These are phyloP conservation scores for Talaromyces trachyspermus DNA, from an alignment of 495 filamentous ascomycete genomes.

Conservation along the genomic window DNA sequence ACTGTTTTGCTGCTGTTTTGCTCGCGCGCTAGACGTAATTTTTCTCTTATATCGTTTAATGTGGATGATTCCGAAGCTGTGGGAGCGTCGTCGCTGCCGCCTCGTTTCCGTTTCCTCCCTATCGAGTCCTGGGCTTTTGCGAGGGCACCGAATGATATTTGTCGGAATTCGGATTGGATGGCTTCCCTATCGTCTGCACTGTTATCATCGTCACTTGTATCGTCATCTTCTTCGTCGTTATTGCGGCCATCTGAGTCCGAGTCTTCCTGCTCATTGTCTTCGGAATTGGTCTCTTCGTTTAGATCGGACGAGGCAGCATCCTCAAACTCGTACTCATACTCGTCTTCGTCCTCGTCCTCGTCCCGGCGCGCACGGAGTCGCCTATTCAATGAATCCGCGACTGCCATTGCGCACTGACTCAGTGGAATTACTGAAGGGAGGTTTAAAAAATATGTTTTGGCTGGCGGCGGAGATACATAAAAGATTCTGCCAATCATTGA, in stretches of 20 bases:
- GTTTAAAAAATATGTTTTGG: background rate
- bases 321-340: constrained; percentile 19
- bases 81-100: constrained; percentile 1
- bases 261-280: constrained; percentile 24
- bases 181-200: constrained; percentile 29
- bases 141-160: constrained; percentile 80
- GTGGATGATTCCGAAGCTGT: too few species aligned
- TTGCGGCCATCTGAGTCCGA: constrained; percentile 24
- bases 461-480: too few species aligned
- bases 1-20: constrained; percentile 23
- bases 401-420: constrained; percentile 30
- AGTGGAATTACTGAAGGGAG: background rate
- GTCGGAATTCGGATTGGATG: constrained; percentile 31
- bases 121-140: constrained; percentile 75
- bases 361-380: constrained; percentile 52
- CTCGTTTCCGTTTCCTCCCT: constrained; percentile 30
- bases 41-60: constrained; percentile 31
- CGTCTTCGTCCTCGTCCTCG: constrained; percentile 46
- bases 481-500: constrained; percentile 6
- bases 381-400: constrained; percentile 47
- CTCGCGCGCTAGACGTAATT: constrained; percentile 38
- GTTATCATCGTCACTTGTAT: constrained; percentile 17
- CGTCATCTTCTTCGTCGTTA: constrained; percentile 24
- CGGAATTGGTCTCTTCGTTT: constrained; percentile 16
- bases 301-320: constrained; percentile 16